A percentile compares a stretch with the other conserved stretches of the same genome.
phyloP scores from a whole-genome alignment of 768 basidiomycete species.

The Dioszegia crocea region DNA sequence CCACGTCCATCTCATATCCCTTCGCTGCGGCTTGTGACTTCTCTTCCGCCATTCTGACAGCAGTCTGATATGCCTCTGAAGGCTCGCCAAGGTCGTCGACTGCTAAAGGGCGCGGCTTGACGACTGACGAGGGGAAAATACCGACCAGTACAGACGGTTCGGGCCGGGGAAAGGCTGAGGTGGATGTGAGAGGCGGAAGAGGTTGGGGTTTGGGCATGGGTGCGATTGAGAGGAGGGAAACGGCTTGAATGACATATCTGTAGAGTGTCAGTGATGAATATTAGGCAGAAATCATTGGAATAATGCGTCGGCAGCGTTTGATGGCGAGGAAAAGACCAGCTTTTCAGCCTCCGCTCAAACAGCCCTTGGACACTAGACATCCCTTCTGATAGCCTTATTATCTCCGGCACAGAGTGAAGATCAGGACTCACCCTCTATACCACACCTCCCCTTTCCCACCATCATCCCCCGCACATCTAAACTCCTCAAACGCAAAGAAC shows the following conservation, averaged over 20 bases:
- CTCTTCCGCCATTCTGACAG: conserved; percentile 23
- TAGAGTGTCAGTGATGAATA: background rate
- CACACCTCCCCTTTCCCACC: conserved; percentile 66
- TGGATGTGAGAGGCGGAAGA: conserved; percentile 56
- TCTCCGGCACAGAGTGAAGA: no score
- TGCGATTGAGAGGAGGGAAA: conserved; percentile 13
- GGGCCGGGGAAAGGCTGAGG: conserved; percentile 18
- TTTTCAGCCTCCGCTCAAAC: no score
- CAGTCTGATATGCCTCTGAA: conserved; percentile 64
- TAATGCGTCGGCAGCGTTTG: no score
- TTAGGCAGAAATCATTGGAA: no score
- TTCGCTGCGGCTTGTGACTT: conserved; percentile 42
- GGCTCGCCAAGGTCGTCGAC: conserved; percentile 83
- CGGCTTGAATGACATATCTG: conserved; percentile 68
- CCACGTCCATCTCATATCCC: conserved; percentile 55
- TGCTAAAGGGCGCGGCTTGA: conserved; percentile 77
- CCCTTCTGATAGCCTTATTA: no score
- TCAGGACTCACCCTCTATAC: conserved; percentile 85
- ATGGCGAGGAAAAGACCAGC: no score
- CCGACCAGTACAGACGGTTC: conserved; percentile 71
- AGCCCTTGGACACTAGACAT: no score
- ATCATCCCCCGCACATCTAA: conserved; percentile 62
- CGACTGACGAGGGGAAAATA: conserved; percentile 86
- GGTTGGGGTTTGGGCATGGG: conserved; percentile 30
- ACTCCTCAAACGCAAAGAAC: conserved; percentile 93